These are phyloP conservation scores for Mucor ambiguus DNA, from an alignment of 371 early-diverging fungal species.

Conservation along the genomic window DNA sequence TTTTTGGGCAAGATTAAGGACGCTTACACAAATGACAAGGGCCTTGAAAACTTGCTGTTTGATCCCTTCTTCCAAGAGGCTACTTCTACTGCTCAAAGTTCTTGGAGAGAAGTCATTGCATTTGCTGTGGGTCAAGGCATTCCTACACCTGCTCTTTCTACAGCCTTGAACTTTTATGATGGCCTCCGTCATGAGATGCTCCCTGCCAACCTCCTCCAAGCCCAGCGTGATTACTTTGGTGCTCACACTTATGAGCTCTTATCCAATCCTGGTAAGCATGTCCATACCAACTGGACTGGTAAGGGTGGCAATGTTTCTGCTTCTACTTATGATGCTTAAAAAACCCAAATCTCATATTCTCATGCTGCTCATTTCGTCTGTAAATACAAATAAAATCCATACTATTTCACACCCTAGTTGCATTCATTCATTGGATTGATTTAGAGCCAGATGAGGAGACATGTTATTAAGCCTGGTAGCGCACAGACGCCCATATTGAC, in stretches of 20 bases:
- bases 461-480: too few relatives aligned
- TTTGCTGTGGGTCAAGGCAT: slow-evolving; percentile 85
- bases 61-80: slow-evolving; percentile 95
- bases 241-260: slow-evolving; percentile 96
- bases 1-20: slow-evolving; percentile 96
- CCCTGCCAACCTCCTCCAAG: slow-evolving; percentile 97
- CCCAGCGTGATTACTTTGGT: slow-evolving; percentile 98
- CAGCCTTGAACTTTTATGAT: slow-evolving; percentile 96
- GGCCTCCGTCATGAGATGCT: slow-evolving; percentile 89
- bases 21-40: slow-evolving; percentile 87
- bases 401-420: background rate
- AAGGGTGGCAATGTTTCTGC: slow-evolving; percentile 79
- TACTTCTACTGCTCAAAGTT: slow-evolving; percentile 78
- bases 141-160: slow-evolving; percentile 90
- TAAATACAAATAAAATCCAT: background rate
- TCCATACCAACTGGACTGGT: slow-evolving; percentile 98
- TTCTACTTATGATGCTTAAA: slow-evolving; percentile 49
- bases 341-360: background rate
- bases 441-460: background rate
- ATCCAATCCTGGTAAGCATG: slow-evolving; percentile 73
- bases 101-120: slow-evolving; percentile 91
- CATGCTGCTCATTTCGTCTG: background rate
- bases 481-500: too few relatives aligned
- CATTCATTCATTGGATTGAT: background rate
- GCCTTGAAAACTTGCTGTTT: slow-evolving; percentile 87